Base-by-base conservation (phyloP, 2,329 filamentous ascomycete species). In the Xylariaceae sp. region DNA sequence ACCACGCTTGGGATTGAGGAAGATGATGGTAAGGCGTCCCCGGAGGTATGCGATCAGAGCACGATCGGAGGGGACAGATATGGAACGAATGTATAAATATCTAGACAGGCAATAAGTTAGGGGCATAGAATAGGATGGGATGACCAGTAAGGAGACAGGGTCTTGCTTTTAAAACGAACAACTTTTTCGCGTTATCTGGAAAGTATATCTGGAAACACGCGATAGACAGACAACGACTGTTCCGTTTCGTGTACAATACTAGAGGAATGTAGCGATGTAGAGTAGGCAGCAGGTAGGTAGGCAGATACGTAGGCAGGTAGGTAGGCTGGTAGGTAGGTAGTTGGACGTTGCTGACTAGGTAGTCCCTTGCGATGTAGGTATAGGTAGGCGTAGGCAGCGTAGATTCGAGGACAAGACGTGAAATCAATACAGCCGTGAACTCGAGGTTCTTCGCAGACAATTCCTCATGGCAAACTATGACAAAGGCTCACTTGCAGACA, bases 31-130 rank as follows among this genome's bases (percentile, higher is more conserved):
- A 56, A 48, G 57, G 51, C 48, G 54, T 46, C 26, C 45, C 44
- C 44, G 29, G 49, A 42, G 43, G 30, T 30, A 54, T 42, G 44
- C 44, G 40, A 35, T 19, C 53, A 49, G 40, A 37, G 51, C 41
- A 45, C 42, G 29, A 50, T 46, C 54, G 54, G 57, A 54, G 50
- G 40, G 41, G 27, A n/a, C 43, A 37, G 27, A 35, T 55, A 55
- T 53, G 19, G 19, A 19, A 19, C 19, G 19, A 19, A 19, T 19
- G 19, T 19, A 19, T 19, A 19, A 19, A 19, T 19, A 19, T 19
- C 19, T 19, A 19, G 19, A 19, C 19, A 19, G 19, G 19, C 26
- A 46, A 44, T 47, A 47, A 50, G 19, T 37, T 32, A 43, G 34
- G 26, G 43, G 41, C 29, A 47, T 3, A 19, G 29, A 48, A 51